These are phyloP conservation scores for Casuarina equisetifolia DNA, from an alignment of 306 rosid species.

Conservation along the genomic window DNA sequence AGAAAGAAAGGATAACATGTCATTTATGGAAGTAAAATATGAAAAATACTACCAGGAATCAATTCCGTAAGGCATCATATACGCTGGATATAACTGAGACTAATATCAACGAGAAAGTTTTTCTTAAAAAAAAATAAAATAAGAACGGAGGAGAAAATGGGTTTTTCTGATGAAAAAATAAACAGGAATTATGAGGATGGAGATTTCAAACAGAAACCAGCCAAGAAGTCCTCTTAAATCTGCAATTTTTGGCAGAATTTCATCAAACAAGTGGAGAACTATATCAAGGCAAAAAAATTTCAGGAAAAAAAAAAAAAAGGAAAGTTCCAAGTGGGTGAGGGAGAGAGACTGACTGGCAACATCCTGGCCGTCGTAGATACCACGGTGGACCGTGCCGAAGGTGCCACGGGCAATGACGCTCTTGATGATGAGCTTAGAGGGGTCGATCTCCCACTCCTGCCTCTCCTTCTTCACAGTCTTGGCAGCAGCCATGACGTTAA, in stretches of 20 bases:
- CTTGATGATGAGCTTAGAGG: conserved; percentile 80
- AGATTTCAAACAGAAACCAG: not conserved
- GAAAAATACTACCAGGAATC: not conserved
- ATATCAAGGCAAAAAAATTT: not conserved
- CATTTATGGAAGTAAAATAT: not conserved
- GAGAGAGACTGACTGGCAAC: conserved; percentile 68
- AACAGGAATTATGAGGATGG: not conserved
- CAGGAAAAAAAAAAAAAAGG: not conserved
- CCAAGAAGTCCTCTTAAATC: not conserved
- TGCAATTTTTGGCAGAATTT: not conserved
- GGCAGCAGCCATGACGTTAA: not conserved
- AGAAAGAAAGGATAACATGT: not conserved
- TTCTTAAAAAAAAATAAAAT: not conserved
- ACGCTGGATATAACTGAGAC: not conserved
- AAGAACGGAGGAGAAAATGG: not conserved
- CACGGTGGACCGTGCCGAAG: conserved; percentile 93
- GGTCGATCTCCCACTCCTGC: conserved; percentile 97
- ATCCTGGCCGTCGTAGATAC: conserved; percentile 79
- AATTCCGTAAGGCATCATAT: not conserved
- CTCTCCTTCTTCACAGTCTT: conserved; percentile 43
- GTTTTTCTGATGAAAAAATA: not conserved
- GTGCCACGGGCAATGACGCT: conserved; percentile 87
- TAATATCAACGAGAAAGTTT: not conserved
- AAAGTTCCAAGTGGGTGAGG: not conserved
- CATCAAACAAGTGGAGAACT: conserved; percentile 25